Percentiles rank a stretch among this genome's conserved stretches.
Evolutionary conservation across 768 basidiomycete genomes (phyloP).

Genomic region (Russula olivacea): DNA sequence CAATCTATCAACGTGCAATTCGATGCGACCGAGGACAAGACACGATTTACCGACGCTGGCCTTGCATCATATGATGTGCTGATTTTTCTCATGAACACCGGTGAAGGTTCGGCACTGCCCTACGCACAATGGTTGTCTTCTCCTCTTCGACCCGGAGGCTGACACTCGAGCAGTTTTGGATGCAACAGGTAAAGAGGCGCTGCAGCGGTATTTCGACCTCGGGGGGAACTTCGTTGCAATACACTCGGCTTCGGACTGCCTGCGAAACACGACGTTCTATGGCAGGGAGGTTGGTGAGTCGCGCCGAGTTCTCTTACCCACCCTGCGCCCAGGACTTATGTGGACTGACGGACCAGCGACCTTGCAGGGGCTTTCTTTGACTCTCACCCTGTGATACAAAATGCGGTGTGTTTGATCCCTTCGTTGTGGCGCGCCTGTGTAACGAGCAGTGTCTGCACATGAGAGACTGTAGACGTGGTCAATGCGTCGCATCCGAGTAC

Average conservation of each 20-base stretch:
- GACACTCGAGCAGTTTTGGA: conserved; percentile 37
- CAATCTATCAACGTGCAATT: conserved; percentile 35
- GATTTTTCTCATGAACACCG: conserved; percentile 42
- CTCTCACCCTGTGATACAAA: conserved; percentile 41
- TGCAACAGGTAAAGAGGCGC: conserved; percentile 35
- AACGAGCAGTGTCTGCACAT: neutral
- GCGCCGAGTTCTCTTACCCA: neutral
- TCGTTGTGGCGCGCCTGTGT: neutral
- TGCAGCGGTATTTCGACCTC: conserved; percentile 39
- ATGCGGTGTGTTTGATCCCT: conserved; percentile 35
- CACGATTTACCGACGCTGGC: conserved; percentile 38
- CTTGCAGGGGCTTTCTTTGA: conserved; percentile 40
- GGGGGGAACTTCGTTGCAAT: conserved; percentile 45
- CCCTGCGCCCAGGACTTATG: neutral
- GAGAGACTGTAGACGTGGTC: conserved; percentile 37
- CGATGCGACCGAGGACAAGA: conserved; percentile 41
- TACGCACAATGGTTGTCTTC: neutral
- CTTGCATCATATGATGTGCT: conserved; percentile 40
- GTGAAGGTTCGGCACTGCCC: conserved; percentile 35
- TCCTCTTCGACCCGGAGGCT: neutral
- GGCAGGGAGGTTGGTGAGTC: conserved; percentile 36
- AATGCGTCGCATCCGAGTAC: conserved; percentile 42
- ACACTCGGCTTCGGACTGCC: conserved; percentile 42
- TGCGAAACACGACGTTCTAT: conserved; percentile 39
- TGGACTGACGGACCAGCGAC: neutral